Base-by-base conservation (phyloP, 495 filamentous ascomycete genomes). In the Talaromyces stipitatus region DNA sequence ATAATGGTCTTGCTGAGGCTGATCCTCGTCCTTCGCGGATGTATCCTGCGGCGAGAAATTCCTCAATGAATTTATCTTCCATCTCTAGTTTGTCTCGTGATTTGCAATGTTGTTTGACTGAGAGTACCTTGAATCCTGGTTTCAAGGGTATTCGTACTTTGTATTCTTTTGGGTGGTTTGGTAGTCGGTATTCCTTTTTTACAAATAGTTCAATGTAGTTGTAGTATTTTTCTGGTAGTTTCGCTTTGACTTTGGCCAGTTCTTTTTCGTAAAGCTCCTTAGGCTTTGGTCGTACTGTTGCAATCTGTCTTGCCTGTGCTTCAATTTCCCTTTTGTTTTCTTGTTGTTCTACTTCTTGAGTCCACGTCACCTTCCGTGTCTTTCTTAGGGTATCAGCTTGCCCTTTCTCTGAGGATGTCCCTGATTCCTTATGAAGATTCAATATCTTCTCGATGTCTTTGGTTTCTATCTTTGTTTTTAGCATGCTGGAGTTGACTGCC, bases 221-320 rank as follows among this genome's bases (percentile, higher is more conserved):
- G n/a, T 56, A 23, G 16, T 67, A 69, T 57, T 63, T 46, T 32
- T 57, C 26, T 45, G 57, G 54, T 46, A 51, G 29, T 29, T 51
- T 51, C 6, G 14, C 27, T 6, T 29, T 6, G 4, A 51, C 27
- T 30, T 51, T n/a, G 10, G 14, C 20, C 3, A 51, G 27, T 51
- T 51, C 18, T 32, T 51, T 29, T n/a, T 51, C 20, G 29, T 51
- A 51, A 2, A 29, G 2, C 18, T 51, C 18, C 16, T 51, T 51
- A 6, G 18, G 48, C 16, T 51, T 51, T 28, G 20, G 48, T 32
- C 22, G 28, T n/a, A n/a, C 29, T 10, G 6, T 51, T 28, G 2
- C 14, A 3, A 9, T 27, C 23, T 29, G 29, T 29, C 20, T 51
- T 5, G 2, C 22, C 30, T 61, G 11, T 50, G 45, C 28, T 26